These are phyloP conservation scores for Plasmopara halstedii DNA, from an alignment of 352 stramenopile species.

Conservation along the genomic window DNA sequence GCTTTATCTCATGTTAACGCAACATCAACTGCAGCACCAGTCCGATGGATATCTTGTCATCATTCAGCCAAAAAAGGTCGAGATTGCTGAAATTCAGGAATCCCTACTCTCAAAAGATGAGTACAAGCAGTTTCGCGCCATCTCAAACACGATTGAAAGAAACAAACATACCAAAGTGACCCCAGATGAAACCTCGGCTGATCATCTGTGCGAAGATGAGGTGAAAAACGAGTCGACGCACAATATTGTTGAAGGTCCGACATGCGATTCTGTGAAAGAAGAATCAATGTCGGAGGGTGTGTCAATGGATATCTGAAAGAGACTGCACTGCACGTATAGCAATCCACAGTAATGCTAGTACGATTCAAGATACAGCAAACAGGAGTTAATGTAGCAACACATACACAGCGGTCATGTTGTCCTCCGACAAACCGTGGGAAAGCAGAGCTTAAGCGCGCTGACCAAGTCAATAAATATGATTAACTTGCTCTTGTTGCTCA, in stretches of 20 bases:
- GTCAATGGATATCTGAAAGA: constrained; percentile 21
- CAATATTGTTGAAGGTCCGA: neutral
- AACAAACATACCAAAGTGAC: constrained; percentile 1
- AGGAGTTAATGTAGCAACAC: too few relatives aligned
- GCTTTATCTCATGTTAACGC: neutral
- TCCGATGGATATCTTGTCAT: constrained; percentile 78
- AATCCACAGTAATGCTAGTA: too few relatives aligned
- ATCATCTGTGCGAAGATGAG: neutral
- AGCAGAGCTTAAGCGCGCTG: too few relatives aligned
- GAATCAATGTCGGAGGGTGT: constrained; percentile 4
- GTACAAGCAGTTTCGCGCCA: constrained; percentile 60
- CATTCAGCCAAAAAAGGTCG: constrained; percentile 71
- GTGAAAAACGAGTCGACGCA: neutral
- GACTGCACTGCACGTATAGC: too few relatives aligned
- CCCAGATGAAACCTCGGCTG: neutral
- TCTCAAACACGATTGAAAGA: constrained; percentile 15
- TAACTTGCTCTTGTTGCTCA: too few relatives aligned
- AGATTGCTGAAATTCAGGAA: constrained; percentile 75
- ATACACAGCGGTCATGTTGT: too few relatives aligned
- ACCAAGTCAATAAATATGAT: too few relatives aligned
- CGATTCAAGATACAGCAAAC: too few relatives aligned
- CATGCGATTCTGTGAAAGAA: constrained; percentile 1
- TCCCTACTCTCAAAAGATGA: constrained; percentile 73
- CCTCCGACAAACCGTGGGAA: too few relatives aligned
- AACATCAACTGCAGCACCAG: constrained; percentile 30